phyloP scores from a whole-genome alignment of 768 basidiomycete species.

The Cyathus striatus region DNA sequence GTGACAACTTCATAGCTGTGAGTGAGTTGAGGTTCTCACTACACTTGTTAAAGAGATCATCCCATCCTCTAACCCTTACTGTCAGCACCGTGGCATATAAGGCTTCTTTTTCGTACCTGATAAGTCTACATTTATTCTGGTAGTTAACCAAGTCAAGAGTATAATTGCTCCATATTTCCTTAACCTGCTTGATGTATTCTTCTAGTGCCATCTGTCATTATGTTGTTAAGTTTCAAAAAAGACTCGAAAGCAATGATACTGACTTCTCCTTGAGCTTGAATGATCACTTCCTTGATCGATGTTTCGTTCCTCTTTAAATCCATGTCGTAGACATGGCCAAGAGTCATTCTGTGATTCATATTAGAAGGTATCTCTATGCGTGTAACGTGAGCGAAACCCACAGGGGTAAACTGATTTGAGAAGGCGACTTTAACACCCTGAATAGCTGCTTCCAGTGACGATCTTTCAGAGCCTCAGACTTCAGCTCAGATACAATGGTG shows the following conservation, averaged over 20 bases:
- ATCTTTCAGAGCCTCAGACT: conserved; percentile 95
- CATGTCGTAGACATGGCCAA: conserved; percentile 95
- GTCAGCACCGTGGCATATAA: neutral
- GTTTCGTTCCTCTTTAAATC: conserved; percentile 92
- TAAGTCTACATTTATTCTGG: conserved; percentile 97
- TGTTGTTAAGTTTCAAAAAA: conserved; percentile 16
- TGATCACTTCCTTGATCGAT: conserved; percentile 89
- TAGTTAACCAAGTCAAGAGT: conserved; percentile 96
- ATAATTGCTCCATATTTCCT: conserved; percentile 95
- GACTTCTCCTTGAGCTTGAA: conserved; percentile 97
- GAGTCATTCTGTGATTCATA: conserved; percentile 71
- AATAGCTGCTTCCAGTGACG: conserved; percentile 98
- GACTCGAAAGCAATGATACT: conserved; percentile 10
- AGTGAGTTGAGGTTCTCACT: conserved; percentile 96
- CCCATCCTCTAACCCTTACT: conserved; percentile 71
- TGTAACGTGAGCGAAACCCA: conserved; percentile 25
- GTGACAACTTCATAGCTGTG: conserved; percentile 95
- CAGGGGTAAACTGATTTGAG: conserved; percentile 73
- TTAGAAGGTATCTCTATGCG: conserved; percentile 4
- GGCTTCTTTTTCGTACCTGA: conserved; percentile 52
- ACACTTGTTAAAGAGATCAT: conserved; percentile 95
- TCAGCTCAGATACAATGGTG: conserved; percentile 84
- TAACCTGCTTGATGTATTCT: conserved; percentile 94
- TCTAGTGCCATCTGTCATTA: conserved; percentile 89
- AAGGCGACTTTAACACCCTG: conserved; percentile 75